phyloP scores from a whole-genome alignment of 2,329 filamentous ascomycete species.

The Apiospora phragmitis region DNA sequence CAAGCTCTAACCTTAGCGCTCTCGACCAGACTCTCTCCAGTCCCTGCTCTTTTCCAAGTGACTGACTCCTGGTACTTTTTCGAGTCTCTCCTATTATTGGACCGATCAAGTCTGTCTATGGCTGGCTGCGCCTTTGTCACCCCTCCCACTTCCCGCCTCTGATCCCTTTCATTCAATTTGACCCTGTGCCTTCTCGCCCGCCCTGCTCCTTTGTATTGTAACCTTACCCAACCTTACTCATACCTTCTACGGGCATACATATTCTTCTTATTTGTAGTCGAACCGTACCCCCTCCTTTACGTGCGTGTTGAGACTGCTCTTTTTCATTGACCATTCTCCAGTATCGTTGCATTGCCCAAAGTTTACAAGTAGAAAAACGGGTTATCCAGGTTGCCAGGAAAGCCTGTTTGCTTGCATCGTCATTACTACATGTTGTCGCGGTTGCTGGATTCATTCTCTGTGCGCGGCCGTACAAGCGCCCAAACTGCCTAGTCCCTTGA shows the following conservation, averaged over 20 bases:
- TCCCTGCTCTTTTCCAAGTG: background rate
- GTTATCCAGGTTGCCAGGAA: background rate
- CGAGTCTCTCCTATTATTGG: background rate
- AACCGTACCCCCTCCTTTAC: conserved; percentile 12
- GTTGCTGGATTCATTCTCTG: background rate
- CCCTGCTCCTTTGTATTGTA: background rate
- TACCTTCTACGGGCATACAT: background rate
- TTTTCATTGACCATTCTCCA: background rate
- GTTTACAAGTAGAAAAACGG: background rate
- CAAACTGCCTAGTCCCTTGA: background rate
- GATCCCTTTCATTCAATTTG: background rate
- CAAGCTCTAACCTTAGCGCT: background rate
- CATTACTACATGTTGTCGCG: background rate
- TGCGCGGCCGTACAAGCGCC: background rate
- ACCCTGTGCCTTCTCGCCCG: background rate
- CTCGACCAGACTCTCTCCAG: too few relatives aligned
- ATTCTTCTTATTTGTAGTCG: conserved; percentile 7
- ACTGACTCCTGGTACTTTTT: background rate
- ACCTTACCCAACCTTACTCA: background rate
- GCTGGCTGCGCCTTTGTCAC: background rate
- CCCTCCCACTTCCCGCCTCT: background rate
- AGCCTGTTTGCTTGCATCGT: background rate
- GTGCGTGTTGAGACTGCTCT: background rate
- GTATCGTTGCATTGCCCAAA: background rate
- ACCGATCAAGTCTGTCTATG: background rate